Evolutionary conservation across 257 asterid genomes (phyloP), one percentile per base, ranked within the genome.

Genomic region (Scutellaria baicalensis): DNA sequence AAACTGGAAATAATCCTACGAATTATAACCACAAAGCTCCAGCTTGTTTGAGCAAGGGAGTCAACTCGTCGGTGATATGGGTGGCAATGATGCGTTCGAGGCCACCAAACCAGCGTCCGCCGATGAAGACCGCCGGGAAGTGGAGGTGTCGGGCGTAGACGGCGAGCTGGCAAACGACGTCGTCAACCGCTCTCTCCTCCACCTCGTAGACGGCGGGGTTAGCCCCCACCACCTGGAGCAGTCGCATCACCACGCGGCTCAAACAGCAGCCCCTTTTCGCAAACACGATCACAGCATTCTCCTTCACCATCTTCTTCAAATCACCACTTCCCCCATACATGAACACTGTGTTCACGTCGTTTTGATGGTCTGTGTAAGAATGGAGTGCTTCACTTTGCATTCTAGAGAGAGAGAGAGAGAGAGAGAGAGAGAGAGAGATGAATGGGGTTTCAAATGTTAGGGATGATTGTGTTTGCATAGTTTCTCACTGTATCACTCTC

Each of bases 71-170:
- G 0, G 81, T 72, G 55, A 86, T 86, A 68, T 84, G 96, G 10
- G 86, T 59, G 9, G 85, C 81, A 59, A 86, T 86, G 47, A 88
- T 33, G 82, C 89, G 60, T 62, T 88, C 96, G 69, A 83, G 66
- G 4, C 93, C 96, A 3, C 96, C 89, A 7, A 88, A 88, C 86
- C 87, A 81, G 55, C 73, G 69, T 6, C 95, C 95, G 0, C 90
- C 88, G 39, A 84, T 70, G 66, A 84, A 84, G 48, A 87, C 87
- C 52, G 69, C 82, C 72, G 93, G 93, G 6, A 86, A 78, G 74
- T 69, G 75, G 6, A 84, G 0, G 40, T 11, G 3, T 70, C 72
- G 0, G 10, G 49, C 78, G 1, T 48, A 69, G 7, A 33, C 47
- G 56, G 75, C 66, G 17, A 73, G 75, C 0, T n/a, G 36, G 59